Conservation (phyloP, 768 basidiomycete genomes). For the Sarcodon sp. region DNA sequence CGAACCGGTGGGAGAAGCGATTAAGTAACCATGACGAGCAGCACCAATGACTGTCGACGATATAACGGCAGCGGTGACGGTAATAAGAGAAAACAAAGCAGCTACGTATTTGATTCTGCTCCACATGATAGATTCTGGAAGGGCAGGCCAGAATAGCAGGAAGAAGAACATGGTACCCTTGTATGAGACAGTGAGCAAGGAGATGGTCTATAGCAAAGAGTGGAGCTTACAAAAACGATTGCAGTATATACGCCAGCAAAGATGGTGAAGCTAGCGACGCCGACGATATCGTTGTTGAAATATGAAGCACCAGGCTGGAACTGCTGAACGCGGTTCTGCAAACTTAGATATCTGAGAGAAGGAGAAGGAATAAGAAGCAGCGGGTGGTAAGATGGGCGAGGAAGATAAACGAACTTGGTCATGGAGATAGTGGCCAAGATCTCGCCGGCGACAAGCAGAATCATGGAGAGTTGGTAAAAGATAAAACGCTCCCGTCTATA, state of each 20-base stretch:
- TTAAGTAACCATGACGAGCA: not conserved
- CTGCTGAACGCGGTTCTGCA: not conserved
- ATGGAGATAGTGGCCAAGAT: not conserved
- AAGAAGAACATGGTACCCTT: slow-evolving; percentile 2
- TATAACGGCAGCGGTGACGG: not conserved
- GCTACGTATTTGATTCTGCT: not conserved
- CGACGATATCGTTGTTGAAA: slow-evolving; percentile 2
- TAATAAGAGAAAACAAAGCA: not conserved
- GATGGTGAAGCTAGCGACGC: not conserved
- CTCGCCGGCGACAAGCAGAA: not conserved
- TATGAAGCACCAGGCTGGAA: not conserved
- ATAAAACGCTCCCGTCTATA: not conserved
- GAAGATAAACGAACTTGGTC: not conserved
- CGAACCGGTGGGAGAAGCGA: not conserved
- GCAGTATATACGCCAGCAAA: slow-evolving; percentile 1
- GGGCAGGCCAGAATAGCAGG: slow-evolving; percentile 1
- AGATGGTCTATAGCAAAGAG: too few relatives aligned
- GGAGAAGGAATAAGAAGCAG: not conserved
- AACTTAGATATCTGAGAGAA: not conserved
- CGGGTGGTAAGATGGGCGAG: not conserved
- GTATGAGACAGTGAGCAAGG: not conserved
- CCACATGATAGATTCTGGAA: not conserved
- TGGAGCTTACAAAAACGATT: slow-evolving; percentile 1
- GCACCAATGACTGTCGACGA: not conserved
- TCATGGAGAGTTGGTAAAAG: slow-evolving; percentile 1